Evolutionary conservation across 257 asterid species (phyloP).

Genomic region (Buddleja alternifolia): DNA sequence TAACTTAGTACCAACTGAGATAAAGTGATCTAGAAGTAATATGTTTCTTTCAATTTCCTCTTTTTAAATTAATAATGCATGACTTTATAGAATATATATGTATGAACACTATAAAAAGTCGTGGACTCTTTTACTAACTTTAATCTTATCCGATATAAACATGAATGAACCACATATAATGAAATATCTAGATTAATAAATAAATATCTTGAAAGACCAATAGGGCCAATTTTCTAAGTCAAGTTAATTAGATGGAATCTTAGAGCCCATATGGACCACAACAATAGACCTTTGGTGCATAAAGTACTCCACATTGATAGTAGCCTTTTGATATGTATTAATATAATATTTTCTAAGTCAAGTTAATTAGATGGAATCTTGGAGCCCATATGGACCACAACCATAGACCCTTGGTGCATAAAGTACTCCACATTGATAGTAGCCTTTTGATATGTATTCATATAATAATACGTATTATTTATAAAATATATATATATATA

Average conservation of each 20-base stretch:
- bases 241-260: background rate
- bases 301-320: background rate
- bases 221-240: background rate
- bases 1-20: no score
- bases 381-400: background rate
- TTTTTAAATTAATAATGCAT: background rate
- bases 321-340: no score
- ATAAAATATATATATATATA: no score
- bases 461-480: no score
- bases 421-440: background rate
- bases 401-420: background rate
- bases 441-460: no score
- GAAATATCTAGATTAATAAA: background rate
- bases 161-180: background rate
- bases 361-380: background rate
- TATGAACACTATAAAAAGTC: background rate
- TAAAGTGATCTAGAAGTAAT: no score
- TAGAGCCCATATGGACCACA: background rate
- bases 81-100: no score
- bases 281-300: background rate
- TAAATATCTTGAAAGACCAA: background rate
- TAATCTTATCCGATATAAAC: background rate
- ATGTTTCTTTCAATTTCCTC: background rate
- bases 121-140: background rate
- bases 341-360: background rate